Percentiles rank a stretch among this genome's conserved stretches.
These are phyloP conservation scores for Haplosporangium gracile DNA, from an alignment of 192 early-diverging fungal genomes.

Conservation along the genomic window DNA sequence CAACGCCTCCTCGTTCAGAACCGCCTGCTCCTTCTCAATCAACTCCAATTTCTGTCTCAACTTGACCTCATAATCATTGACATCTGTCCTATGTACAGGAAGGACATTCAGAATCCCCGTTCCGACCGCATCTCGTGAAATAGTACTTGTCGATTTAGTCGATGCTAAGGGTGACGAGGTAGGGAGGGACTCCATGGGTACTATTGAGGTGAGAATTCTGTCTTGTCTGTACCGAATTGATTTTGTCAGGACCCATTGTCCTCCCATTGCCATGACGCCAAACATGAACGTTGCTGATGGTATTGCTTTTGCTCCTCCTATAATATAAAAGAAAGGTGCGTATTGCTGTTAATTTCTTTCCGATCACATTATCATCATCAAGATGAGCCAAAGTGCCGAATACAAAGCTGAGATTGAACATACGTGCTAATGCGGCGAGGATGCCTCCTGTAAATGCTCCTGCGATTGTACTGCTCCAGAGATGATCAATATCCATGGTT, in stretches of 20 bases:
- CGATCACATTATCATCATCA: neutral
- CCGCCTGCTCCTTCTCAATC: constrained; percentile 58
- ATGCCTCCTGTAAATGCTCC: constrained; percentile 72
- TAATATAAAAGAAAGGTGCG: neutral
- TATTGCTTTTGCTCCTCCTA: constrained; percentile 65
- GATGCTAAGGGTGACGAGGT: neutral
- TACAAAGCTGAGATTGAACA: neutral
- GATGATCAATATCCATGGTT: constrained; percentile 70
- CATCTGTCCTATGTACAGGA: constrained; percentile 70
- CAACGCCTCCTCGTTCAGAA: constrained; percentile 51
- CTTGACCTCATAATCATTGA: constrained; percentile 73
- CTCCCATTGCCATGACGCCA: constrained; percentile 60
- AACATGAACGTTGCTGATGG: constrained; percentile 71
- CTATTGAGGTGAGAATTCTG: constrained; percentile 60
- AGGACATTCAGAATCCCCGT: constrained; percentile 61
- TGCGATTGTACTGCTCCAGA: constrained; percentile 72
- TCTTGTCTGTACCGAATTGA: constrained; percentile 66
- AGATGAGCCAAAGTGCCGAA: neutral
- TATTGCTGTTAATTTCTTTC: neutral
- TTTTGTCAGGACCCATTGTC: constrained; percentile 60
- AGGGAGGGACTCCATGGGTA: neutral
- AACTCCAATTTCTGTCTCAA: constrained; percentile 56
- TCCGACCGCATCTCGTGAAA: constrained; percentile 10
- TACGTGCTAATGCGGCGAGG: constrained; percentile 63
- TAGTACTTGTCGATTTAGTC: constrained; percentile 6